Percentiles rank a stretch among this genome's conserved stretches.
Evolutionary conservation across 2,329 filamentous ascomycete genomes (phyloP).

Genomic region (Geoglossum cookeanum): DNA sequence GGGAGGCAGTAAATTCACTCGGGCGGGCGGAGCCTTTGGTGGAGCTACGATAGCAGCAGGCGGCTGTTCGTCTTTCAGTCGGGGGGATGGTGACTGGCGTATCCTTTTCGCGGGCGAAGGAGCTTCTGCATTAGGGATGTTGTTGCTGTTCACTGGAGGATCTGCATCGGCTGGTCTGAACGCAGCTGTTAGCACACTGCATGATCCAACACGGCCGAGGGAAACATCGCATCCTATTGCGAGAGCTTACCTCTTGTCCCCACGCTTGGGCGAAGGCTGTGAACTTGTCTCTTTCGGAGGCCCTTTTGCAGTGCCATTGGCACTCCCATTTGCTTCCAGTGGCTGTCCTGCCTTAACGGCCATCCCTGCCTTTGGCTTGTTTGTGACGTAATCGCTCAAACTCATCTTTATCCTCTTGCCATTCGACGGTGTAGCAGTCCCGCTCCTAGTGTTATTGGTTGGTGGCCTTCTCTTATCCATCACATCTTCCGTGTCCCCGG

Average conservation of each 20-base stretch:
- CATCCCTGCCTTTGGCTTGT: conserved; percentile 21
- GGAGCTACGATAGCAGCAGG: background rate
- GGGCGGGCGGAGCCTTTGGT: background rate
- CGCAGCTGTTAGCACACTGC: background rate
- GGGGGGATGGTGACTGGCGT: conserved; percentile 19
- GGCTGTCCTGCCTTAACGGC: conserved; percentile 5
- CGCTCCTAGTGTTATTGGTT: conserved; percentile 12
- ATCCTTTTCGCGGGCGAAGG: conserved; percentile 20
- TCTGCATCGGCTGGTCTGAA: background rate
- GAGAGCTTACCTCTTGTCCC: background rate
- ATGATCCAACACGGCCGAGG: background rate
- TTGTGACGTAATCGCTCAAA: conserved; percentile 38
- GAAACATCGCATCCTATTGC: background rate
- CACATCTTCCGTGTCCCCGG: conserved; percentile 25
- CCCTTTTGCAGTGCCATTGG: conserved; percentile 10
- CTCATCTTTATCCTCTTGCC: conserved; percentile 39
- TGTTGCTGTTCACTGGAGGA: background rate
- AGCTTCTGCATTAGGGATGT: conserved; percentile 9
- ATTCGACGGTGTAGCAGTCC: conserved; percentile 11
- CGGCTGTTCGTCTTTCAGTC: background rate
- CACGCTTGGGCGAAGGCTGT: background rate
- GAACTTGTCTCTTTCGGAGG: conserved; percentile 1
- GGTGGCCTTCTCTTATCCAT: conserved; percentile 20
- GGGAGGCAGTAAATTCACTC: background rate
- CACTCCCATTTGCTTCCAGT: conserved; percentile 7